phyloP scores from a whole-genome alignment of 2,329 filamentous ascomycete species.

The Fusarium dlaminii region DNA sequence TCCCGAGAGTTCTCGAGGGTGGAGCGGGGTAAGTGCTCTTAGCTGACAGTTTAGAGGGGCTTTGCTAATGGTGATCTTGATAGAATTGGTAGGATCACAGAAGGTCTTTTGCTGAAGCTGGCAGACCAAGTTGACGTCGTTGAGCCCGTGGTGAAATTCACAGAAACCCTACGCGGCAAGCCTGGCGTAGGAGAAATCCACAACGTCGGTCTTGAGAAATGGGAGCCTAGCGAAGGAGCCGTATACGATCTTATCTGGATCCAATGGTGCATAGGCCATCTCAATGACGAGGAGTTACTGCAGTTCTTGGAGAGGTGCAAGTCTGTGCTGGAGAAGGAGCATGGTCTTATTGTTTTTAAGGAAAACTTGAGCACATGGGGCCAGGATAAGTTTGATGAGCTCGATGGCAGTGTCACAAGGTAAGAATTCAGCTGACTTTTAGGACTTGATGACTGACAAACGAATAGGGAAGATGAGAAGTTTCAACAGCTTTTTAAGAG shows the following conservation, averaged over 20 bases:
- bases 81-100: constrained; percentile 84
- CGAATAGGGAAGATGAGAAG: constrained; percentile 67
- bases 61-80: rapidly evolving
- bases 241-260: constrained; percentile 86
- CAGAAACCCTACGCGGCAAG: constrained; percentile 65
- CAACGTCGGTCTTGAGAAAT: constrained; percentile 79
- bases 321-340: constrained; percentile 44
- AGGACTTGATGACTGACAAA: rapidly evolving
- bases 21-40: constrained; percentile 51
- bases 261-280: constrained; percentile 89
- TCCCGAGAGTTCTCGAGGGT: constrained; percentile 49
- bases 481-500: constrained; percentile 75
- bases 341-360: constrained; percentile 51
- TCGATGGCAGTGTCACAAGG: constrained; percentile 81
- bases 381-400: constrained; percentile 76
- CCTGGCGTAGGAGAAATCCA: constrained; percentile 71
- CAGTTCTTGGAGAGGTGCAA: constrained; percentile 72
- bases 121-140: constrained; percentile 81
- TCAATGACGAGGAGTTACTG: constrained; percentile 78
- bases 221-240: constrained; percentile 59
- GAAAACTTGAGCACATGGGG: constrained; percentile 75
- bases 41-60: no score
- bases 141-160: constrained; percentile 87
- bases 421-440: constrained; percentile 37
- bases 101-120: constrained; percentile 76